Base-by-base conservation (phyloP, 441 rosid species). In the Arabidopsis lyrata region DNA sequence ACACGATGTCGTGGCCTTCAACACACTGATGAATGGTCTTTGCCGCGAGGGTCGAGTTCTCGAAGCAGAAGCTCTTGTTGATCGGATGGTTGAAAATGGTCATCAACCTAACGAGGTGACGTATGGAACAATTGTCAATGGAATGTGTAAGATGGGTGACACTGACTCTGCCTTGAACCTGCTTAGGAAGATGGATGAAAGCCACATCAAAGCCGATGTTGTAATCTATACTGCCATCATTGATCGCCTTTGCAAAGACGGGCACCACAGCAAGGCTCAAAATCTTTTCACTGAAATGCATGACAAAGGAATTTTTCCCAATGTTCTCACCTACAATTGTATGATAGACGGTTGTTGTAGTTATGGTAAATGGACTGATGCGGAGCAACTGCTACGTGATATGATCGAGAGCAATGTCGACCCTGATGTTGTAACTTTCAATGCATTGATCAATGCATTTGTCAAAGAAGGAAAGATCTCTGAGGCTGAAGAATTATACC, bases 211-310 rank as follows among this genome's bases (percentile, higher is more conserved):
- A 36, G 18, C 56, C 2, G 0, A 47, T 47, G 10, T 47, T 47
- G 2, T 31, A 20, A 50, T 63, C 29, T 56, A 64, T 13, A 69
- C 2, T 59, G 27, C 64, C 9, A 36, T 20, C 32, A 12, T 59
- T 38, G 64, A 18, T 59, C 32, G 47, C 18, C 48, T 59, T 36
- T 38, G 48, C 64, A 38, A 38, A 38, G 47, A 59, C 3, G 16
- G 47, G 1, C 16, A 2, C 2, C 32, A 22, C 3, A 22, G 2
- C 1, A 12, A 61, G 20, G 50, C 66, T 22, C 66, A 20, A 14
- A 13, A 58, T 9, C 58, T 52, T 56, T 18, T 77, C 35, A 20
- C 24, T 12, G 16, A 35, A 55, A 77, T 77, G 77, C 66, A 14
- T 18, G 60, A 59, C 38, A 58, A 47, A 55, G 56, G 50, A 8